phyloP scores from a whole-genome alignment of 805 yeast genomes.

The Cephaloascus albidus region DNA sequence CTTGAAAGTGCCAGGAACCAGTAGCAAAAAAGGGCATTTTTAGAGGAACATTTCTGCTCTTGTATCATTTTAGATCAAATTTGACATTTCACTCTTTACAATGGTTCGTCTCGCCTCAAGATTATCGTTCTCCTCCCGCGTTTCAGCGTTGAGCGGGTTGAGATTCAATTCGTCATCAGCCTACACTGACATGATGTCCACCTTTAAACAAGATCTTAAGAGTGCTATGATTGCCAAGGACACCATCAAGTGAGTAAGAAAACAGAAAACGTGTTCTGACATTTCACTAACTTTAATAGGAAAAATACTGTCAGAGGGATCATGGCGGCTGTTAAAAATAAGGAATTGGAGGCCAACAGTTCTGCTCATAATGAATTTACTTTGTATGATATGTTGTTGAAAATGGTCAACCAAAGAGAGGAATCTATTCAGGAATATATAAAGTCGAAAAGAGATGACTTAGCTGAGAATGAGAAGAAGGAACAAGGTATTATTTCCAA shows the following conservation, averaged over 20 bases:
- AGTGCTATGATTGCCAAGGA: constrained; percentile 12
- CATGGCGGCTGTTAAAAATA: constrained; percentile 32
- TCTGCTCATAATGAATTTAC: constrained; percentile 20
- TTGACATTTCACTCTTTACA: too few relatives aligned
- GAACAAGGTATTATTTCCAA: constrained; percentile 34
- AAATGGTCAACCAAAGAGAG: constrained; percentile 37
- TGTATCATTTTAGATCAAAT: too few relatives aligned
- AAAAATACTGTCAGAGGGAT: constrained; percentile 36
- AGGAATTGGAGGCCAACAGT: constrained; percentile 24
- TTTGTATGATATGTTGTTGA: constrained; percentile 25
- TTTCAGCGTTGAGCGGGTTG: not conserved
- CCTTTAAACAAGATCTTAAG: constrained; percentile 10
- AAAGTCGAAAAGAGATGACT: constrained; percentile 37
- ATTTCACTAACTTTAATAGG: constrained; percentile 5
- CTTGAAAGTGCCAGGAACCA: too few relatives aligned
- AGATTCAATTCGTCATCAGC: constrained; percentile 24
- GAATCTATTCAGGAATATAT: constrained; percentile 40
- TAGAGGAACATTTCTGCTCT: too few relatives aligned
- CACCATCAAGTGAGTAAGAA: constrained; percentile 3
- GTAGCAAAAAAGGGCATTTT: too few relatives aligned
- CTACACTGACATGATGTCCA: constrained; percentile 15
- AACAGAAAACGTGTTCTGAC: not conserved
- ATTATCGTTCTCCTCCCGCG: not conserved
- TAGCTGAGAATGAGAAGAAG: constrained; percentile 40
- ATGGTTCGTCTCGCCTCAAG: not conserved